Evolutionary conservation across 129 eudicot genomes (phyloP).

Genomic region (Artemisia tridentata): DNA sequence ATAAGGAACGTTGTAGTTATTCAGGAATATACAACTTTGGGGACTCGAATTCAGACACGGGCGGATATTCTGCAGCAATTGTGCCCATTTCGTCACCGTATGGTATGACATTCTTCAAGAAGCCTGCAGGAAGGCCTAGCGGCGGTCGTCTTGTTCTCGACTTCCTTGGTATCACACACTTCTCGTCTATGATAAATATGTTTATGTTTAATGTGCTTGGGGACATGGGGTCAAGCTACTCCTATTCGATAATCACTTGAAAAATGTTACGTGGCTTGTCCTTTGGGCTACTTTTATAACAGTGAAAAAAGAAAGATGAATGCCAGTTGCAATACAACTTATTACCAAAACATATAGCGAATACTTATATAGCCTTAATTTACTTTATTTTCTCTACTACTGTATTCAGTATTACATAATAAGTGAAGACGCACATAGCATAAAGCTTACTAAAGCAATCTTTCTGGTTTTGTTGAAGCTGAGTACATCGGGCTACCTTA

Average conservation of each 20-base stretch:
- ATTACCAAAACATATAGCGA: too few relatives aligned
- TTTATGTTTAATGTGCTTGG: not conserved
- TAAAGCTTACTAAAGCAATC: not conserved
- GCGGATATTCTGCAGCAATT: slow-evolving; percentile 70
- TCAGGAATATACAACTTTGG: slow-evolving; percentile 73
- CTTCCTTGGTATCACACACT: slow-evolving; percentile 48
- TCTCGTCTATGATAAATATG: not conserved
- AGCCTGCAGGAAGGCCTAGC: slow-evolving; percentile 52
- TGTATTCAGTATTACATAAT: too few relatives aligned
- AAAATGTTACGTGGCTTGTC: too few relatives aligned
- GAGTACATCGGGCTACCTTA: slow-evolving; percentile 60
- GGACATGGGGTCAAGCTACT: too few relatives aligned
- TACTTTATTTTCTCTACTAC: too few relatives aligned
- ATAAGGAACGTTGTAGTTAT: slow-evolving; percentile 36
- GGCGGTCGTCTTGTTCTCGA: slow-evolving; percentile 79
- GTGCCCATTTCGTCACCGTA: slow-evolving; percentile 42
- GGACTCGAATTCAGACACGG: slow-evolving; percentile 91
- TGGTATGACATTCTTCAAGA: slow-evolving; percentile 53
- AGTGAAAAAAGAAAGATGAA: too few relatives aligned
- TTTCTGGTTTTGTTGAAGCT: slow-evolving; percentile 36
- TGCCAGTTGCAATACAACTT: too few relatives aligned
- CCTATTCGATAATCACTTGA: too few relatives aligned
- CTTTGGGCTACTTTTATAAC: too few relatives aligned
- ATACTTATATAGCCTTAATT: too few relatives aligned
- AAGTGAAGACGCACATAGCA: not conserved